Percentiles rank a stretch among this genome's conserved stretches.
Conservation (phyloP, 768 basidiomycete genomes). For the Podaxis carcinomalis region DNA sequence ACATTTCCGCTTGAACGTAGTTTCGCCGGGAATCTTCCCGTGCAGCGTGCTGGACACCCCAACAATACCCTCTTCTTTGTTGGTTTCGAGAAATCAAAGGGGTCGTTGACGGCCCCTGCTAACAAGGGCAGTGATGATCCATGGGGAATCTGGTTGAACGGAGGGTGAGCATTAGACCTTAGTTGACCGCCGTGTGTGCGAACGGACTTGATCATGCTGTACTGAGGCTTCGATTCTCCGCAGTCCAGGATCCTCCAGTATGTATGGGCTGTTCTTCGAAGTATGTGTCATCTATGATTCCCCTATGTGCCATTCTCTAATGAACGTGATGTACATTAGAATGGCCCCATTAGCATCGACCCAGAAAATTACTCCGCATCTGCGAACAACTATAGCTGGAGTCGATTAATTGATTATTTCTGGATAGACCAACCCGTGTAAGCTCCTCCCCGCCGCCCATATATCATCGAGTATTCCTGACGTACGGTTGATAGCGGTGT, state of each 20-base stretch:
- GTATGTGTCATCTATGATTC: slow-evolving; percentile 27
- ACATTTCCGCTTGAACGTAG: slow-evolving; percentile 48
- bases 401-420: slow-evolving; percentile 57
- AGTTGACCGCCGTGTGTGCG: not conserved
- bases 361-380: slow-evolving; percentile 40
- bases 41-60: slow-evolving; percentile 53
- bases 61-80: slow-evolving; percentile 67
- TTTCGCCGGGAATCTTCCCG: slow-evolving; percentile 63
- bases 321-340: slow-evolving; percentile 31
- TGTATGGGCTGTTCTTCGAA: slow-evolving; percentile 62
- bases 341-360: slow-evolving; percentile 62
- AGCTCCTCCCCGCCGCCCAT: slow-evolving; percentile 9
- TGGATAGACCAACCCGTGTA: slow-evolving; percentile 77
- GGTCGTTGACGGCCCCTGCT: slow-evolving; percentile 46
- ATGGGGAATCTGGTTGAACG: slow-evolving; percentile 75
- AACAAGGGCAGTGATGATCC: slow-evolving; percentile 38
- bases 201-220: not conserved
- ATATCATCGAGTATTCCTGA: not conserved
- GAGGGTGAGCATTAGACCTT: slow-evolving; percentile 35
- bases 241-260: slow-evolving; percentile 68
- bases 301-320: not conserved
- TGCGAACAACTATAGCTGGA: slow-evolving; percentile 55
- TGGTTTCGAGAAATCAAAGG: slow-evolving; percentile 52
- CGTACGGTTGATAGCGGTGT: slow-evolving; percentile 30
- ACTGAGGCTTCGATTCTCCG: not conserved